These are phyloP conservation scores for Penicillium sp. DNA, from an alignment of 2,329 filamentous ascomycete species.

Conservation along the genomic window DNA sequence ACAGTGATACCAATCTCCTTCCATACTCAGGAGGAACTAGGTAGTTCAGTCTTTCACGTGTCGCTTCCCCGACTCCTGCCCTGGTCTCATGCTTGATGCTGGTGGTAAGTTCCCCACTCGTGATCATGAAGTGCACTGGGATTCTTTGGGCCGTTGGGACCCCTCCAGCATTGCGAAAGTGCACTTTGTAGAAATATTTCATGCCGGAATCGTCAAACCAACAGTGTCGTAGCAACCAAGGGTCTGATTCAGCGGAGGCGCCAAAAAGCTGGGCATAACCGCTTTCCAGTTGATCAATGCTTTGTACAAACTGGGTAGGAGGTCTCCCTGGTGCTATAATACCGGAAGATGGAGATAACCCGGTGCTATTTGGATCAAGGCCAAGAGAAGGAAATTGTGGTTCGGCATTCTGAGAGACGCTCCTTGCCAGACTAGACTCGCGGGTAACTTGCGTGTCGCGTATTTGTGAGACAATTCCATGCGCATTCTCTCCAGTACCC, in stretches of 20 bases:
- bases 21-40: constrained; percentile 26
- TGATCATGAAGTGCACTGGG: constrained; percentile 33
- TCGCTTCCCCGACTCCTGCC: constrained; percentile 6
- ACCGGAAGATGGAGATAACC: constrained; percentile 19
- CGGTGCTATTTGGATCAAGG: constrained; percentile 12
- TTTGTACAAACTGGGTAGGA: constrained; percentile 27
- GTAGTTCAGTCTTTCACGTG: constrained; percentile 21
- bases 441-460: not conserved
- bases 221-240: constrained; percentile 38
- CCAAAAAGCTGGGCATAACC: constrained; percentile 33
- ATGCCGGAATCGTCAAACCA: constrained; percentile 38
- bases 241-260: constrained; percentile 35
- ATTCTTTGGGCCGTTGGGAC: constrained; percentile 35
- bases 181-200: constrained; percentile 35
- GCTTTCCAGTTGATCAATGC: constrained; percentile 31
- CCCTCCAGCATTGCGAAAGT: constrained; percentile 40
- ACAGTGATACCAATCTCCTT: constrained; percentile 24
- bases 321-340: constrained; percentile 17
- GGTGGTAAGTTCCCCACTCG: constrained; percentile 22
- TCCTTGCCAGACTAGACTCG: constrained; percentile 7
- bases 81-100: constrained; percentile 22
- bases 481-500: constrained; percentile 7
- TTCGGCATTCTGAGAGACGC: constrained; percentile 6
- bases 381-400: constrained; percentile 13
- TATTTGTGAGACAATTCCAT: constrained; percentile 6